Conservation (phyloP, 2,329 filamentous ascomycete species). For the Periconia sp. region DNA sequence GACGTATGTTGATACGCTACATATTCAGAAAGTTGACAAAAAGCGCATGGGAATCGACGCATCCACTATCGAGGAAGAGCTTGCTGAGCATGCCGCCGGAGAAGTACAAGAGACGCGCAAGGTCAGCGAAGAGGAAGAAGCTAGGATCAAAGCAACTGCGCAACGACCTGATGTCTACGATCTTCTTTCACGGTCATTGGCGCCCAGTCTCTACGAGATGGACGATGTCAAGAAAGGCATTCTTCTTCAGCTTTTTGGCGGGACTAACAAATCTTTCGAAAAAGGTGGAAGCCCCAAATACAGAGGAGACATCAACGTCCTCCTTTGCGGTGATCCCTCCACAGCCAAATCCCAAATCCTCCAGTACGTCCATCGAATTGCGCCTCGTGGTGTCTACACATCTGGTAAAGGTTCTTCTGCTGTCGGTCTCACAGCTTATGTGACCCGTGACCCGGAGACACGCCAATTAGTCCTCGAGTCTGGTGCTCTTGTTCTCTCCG, state of each 20-base stretch:
- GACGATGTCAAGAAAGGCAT: constrained; percentile 99
- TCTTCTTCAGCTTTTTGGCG: constrained; percentile 91
- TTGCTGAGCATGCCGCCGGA: constrained; percentile 70
- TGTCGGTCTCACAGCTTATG: constrained; percentile 75
- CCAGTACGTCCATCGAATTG: constrained; percentile 95
- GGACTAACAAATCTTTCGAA: constrained; percentile 96
- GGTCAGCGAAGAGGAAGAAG: constrained; percentile 82
- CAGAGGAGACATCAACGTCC: constrained; percentile 93
- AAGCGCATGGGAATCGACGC: constrained; percentile 89
- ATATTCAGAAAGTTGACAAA: constrained; percentile 95
- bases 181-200: constrained; percentile 83
- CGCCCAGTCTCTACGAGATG: constrained; percentile 95
- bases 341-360: constrained; percentile 95
- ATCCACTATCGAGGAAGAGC: constrained; percentile 82
- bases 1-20: constrained; percentile 93
- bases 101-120: constrained; percentile 81
- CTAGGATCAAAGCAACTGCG: constrained; percentile 80
- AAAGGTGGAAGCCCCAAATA: constrained; percentile 96
- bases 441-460: constrained; percentile 73
- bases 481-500: constrained; percentile 71
- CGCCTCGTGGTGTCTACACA: constrained; percentile 80
- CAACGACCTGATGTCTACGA: constrained; percentile 88
- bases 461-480: constrained; percentile 74
- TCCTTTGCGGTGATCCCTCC: constrained; percentile 95
- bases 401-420: constrained; percentile 76